Evolutionary conservation across 139 green algal genomes (phyloP).

Genomic region (Chlamydomonas sp.): DNA sequence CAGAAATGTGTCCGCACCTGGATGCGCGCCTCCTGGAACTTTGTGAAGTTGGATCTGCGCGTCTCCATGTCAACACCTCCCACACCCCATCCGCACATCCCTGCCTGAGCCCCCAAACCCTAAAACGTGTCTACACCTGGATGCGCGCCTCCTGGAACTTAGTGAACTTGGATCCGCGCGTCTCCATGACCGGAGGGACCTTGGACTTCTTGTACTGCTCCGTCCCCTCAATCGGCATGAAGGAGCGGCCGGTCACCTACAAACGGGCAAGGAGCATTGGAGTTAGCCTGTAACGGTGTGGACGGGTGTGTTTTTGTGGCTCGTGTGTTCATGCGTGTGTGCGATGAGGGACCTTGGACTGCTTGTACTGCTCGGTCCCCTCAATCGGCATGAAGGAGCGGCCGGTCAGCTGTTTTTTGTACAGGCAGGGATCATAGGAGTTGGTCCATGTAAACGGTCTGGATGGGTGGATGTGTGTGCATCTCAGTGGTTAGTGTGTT

Average conservation of each 20-base stretch:
- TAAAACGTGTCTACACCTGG: too few relatives aligned
- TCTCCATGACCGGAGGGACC: conserved; percentile 49
- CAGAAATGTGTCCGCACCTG: too few relatives aligned
- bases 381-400: conserved; percentile 75
- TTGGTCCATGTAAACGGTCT: too few relatives aligned
- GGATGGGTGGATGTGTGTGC: too few relatives aligned
- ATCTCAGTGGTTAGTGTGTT: too few relatives aligned
- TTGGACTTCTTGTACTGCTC: conserved; percentile 31
- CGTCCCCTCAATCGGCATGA: conserved; percentile 66
- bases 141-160: conserved; percentile 88
- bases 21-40: conserved; percentile 84
- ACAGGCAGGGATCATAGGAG: too few relatives aligned
- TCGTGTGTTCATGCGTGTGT: too few relatives aligned
- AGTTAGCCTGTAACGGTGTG: not conserved
- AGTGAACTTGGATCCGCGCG: conserved; percentile 84
- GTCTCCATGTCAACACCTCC: conserved; percentile 65
- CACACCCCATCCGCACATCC: not conserved
- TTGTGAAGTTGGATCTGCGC: conserved; percentile 85
- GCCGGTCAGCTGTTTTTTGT: conserved; percentile 37
- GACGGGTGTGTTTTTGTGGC: not conserved
- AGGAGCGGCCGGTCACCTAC: conserved; percentile 49
- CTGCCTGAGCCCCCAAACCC: not conserved
- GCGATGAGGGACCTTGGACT: conserved; percentile 9
- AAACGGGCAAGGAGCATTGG: too few relatives aligned
- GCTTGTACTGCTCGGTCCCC: not conserved